Evolutionary conservation across 2,329 filamentous ascomycete species (phyloP).

Genomic region (Septoria petroselini): DNA sequence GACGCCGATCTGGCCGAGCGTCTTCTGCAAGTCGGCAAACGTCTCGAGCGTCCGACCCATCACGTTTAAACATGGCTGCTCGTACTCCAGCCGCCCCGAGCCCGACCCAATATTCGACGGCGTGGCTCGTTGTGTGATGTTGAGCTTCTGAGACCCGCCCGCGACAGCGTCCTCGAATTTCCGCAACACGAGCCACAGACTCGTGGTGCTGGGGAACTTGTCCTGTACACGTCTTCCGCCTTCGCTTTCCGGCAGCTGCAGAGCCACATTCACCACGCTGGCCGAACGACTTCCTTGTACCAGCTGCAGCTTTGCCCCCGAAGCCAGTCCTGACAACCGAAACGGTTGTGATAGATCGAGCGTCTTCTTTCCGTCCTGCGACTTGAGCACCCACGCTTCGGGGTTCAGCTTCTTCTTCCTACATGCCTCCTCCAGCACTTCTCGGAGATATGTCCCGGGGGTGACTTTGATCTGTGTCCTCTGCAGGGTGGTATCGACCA

Average conservation of each 20-base stretch:
- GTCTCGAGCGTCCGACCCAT: constrained; percentile 75
- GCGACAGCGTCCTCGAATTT: constrained; percentile 79
- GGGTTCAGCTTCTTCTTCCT: constrained; percentile 70
- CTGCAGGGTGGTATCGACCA: constrained; percentile 76
- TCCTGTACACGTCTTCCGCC: constrained; percentile 67
- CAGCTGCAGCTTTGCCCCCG: constrained; percentile 89
- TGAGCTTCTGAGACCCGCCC: constrained; percentile 54
- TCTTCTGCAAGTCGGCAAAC: constrained; percentile 83
- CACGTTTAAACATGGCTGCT: constrained; percentile 72
- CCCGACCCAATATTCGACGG: constrained; percentile 59
- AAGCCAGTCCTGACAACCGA: constrained; percentile 74
- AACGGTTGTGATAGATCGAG: constrained; percentile 83
- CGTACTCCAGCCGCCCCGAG: constrained; percentile 76
- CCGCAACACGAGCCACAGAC: constrained; percentile 83
- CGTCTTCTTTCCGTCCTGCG: constrained; percentile 71
- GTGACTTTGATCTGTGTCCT: constrained; percentile 79
- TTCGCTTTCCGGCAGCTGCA: constrained; percentile 76
- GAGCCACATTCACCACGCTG: constrained; percentile 79
- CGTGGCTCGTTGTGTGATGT: constrained; percentile 80
- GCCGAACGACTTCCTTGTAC: constrained; percentile 82
- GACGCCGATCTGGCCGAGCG: constrained; percentile 79
- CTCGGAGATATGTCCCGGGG: constrained; percentile 75
- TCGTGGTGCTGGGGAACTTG: constrained; percentile 84
- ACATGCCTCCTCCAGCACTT: constrained; percentile 85
- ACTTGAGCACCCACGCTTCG: constrained; percentile 80